phyloP scores from a whole-genome alignment of 345 rosid genomes.

The Eucalyptus melliodora region DNA sequence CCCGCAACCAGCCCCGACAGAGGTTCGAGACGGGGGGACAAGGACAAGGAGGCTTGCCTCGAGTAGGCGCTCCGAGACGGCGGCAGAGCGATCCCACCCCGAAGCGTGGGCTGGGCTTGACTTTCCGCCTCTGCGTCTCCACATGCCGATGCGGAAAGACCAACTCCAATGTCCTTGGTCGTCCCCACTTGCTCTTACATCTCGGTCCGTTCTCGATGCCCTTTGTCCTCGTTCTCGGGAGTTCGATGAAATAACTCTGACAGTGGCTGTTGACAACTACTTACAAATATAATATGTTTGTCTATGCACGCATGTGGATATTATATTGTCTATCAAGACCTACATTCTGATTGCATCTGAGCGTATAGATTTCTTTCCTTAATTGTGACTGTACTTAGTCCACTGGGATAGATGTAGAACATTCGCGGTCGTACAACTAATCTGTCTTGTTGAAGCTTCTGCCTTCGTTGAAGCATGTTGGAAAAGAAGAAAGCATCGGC shows the following conservation, averaged over 20 bases:
- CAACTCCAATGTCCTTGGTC: no score
- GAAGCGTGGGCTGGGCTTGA: constrained; percentile 30
- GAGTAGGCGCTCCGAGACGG: constrained; percentile 39
- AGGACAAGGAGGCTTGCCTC: constrained; percentile 41
- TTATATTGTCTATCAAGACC: no score
- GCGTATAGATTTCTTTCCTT: background rate
- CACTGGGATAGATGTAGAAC: background rate
- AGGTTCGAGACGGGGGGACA: constrained; percentile 68
- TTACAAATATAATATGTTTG: no score
- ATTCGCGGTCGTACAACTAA: background rate
- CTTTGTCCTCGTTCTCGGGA: no score
- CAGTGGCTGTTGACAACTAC: no score
- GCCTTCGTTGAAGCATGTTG: background rate
- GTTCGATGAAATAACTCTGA: no score
- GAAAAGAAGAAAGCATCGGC: background rate
- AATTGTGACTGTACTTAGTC: background rate
- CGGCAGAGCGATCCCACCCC: constrained; percentile 60
- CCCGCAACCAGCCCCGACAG: constrained; percentile 28
- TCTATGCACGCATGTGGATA: background rate
- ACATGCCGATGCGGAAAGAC: no score
- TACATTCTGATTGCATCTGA: background rate
- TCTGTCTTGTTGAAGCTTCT: background rate
- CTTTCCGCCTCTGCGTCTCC: no score
- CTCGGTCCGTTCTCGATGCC: no score
- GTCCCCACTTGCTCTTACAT: no score